Evolutionary conservation across 2,329 filamentous ascomycete species (phyloP).

Genomic region (Diaporthe aspalathi): DNA sequence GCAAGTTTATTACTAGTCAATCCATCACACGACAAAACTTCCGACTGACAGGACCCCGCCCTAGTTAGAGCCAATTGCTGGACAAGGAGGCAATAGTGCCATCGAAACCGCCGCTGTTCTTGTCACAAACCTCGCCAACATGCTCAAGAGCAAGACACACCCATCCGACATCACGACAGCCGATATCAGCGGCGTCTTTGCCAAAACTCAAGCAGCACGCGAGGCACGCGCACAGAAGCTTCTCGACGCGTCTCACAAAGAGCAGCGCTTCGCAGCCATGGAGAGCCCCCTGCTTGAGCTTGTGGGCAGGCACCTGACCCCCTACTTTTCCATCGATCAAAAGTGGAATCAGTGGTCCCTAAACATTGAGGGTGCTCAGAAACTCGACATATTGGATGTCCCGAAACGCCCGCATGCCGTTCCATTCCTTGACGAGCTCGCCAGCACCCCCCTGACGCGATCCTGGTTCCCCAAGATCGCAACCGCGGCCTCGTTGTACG

Average conservation of each 20-base stretch:
- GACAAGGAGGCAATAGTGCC: constrained; percentile 45
- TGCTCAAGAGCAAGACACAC: constrained; percentile 11
- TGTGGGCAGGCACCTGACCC: background rate
- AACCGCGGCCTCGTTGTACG: background rate
- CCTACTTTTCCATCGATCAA: constrained; percentile 28
- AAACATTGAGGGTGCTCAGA: background rate
- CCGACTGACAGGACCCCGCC: too few relatives aligned
- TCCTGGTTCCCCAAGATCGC: background rate
- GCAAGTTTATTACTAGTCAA: constrained; percentile 26
- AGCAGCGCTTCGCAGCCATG: constrained; percentile 37
- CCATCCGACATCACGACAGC: constrained; percentile 15
- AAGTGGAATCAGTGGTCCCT: background rate
- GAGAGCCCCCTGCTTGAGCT: constrained; percentile 31
- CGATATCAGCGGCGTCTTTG: constrained; percentile 32
- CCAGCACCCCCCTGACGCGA: background rate
- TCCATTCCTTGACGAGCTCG: constrained; percentile 5
- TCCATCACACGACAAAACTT: background rate
- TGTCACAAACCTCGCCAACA: constrained; percentile 38
- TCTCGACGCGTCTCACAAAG: constrained; percentile 34
- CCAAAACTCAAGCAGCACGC: constrained; percentile 31
- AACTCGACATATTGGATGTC: background rate
- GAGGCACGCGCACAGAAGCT: constrained; percentile 4
- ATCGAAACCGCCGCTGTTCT: constrained; percentile 44
- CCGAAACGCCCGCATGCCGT: background rate
- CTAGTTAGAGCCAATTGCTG: constrained; percentile 43